Evolutionary conservation across 345 rosid species (phyloP).

Genomic region (Citrus sinensis): DVS_A1.0 CM039165.1:24512001-24512500

Average conservation of each 20-base stretch:
- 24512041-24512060: slow-evolving; percentile 20
- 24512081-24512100: slow-evolving; percentile 46
- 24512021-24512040: slow-evolving; percentile 37
- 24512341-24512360: slow-evolving; percentile 29
- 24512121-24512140: slow-evolving; percentile 52
- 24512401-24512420: slow-evolving; percentile 26
- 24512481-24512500: slow-evolving; percentile 39
- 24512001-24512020: slow-evolving; percentile 22
- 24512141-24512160: slow-evolving; percentile 50
- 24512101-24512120: slow-evolving; percentile 70
- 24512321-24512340: slow-evolving; percentile 27
- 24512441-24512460: slow-evolving; percentile 59
- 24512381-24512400: slow-evolving; percentile 20
- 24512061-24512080: slow-evolving; percentile 35
- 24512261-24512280: slow-evolving; percentile 14
- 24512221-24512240: slow-evolving; percentile 6
- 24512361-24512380: slow-evolving; percentile 22
- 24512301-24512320: slow-evolving; percentile 11
- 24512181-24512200: slow-evolving; percentile 20
- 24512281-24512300: slow-evolving; percentile 6
- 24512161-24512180: slow-evolving; percentile 23
- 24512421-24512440: slow-evolving; percentile 33
- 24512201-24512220: slow-evolving; percentile 13
- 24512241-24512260: slow-evolving; percentile 16
- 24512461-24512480: slow-evolving; percentile 69